phyloP scores from a whole-genome alignment of 164 flowering plant species.

The Hamamelis virginiana region DNA sequence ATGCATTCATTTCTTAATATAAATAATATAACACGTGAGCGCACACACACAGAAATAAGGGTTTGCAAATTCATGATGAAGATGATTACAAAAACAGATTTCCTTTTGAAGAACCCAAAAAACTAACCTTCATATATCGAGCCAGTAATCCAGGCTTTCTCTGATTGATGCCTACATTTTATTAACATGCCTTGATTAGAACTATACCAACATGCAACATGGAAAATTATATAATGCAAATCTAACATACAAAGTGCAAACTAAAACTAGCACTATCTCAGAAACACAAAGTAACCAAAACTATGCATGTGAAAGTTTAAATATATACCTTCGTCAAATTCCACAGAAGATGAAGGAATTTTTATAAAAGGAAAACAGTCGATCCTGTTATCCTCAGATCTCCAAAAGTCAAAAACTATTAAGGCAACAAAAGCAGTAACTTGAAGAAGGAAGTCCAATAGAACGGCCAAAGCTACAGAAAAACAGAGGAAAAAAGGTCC shows the following conservation, averaged over 20 bases:
- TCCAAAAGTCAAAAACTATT: slow-evolving; percentile 80
- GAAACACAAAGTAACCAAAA: background rate
- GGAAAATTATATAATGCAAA: background rate
- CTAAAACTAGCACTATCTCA: background rate
- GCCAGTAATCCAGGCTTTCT: slow-evolving; percentile 72
- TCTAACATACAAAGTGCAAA: background rate
- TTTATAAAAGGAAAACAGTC: slow-evolving; percentile 95
- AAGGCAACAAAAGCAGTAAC: slow-evolving; percentile 96
- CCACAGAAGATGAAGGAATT: slow-evolving; percentile 35
- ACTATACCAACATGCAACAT: slow-evolving; percentile 4
- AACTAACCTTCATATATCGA: slow-evolving; percentile 85
- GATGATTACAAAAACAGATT: background rate
- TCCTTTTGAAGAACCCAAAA: background rate
- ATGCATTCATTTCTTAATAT: too few species aligned
- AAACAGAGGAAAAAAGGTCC: background rate
- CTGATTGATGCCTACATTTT: slow-evolving; percentile 48
- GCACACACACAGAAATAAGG: background rate
- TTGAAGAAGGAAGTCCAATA: slow-evolving; percentile 95
- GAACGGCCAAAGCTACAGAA: slow-evolving; percentile 87
- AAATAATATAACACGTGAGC: background rate
- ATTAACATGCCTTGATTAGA: slow-evolving; percentile 19
- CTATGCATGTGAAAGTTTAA: background rate
- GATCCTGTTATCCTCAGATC: slow-evolving; percentile 78
- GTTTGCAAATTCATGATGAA: background rate
- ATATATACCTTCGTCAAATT: slow-evolving; percentile 51